Percentiles rank a stretch among this genome's conserved stretches.
These are phyloP conservation scores for Aspergillus homomorphus DNA, from an alignment of 495 filamentous ascomycete species.

Conservation along the genomic window DNA sequence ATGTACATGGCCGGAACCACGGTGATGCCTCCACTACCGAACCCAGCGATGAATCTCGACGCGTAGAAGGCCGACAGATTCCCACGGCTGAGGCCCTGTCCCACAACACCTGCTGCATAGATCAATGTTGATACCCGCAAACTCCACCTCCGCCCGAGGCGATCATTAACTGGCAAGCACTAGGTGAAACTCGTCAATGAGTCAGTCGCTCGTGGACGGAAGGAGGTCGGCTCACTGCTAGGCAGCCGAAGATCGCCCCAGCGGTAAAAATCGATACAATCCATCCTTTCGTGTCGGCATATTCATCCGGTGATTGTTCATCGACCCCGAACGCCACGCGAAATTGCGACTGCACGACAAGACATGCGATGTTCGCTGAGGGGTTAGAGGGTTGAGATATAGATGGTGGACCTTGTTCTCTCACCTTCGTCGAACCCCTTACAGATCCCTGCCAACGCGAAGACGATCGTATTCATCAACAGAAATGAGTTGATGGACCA, in stretches of 20 bases:
- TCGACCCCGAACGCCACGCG: slow-evolving; percentile 40
- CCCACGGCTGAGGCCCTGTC: slow-evolving; percentile 53
- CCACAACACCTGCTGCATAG: slow-evolving; percentile 56
- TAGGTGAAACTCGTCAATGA: not conserved
- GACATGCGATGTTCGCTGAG: slow-evolving; percentile 23
- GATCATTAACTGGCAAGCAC: slow-evolving; percentile 23
- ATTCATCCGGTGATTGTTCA: slow-evolving; percentile 51
- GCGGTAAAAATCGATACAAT: slow-evolving; percentile 64
- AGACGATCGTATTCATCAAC: slow-evolving; percentile 20
- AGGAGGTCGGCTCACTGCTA: slow-evolving; percentile 17
- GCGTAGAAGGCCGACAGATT: slow-evolving; percentile 47
- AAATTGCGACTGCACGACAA: slow-evolving; percentile 19
- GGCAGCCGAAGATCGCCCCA: slow-evolving; percentile 39
- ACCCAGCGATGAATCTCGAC: slow-evolving; percentile 51
- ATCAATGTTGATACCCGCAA: slow-evolving; percentile 46
- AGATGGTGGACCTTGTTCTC: not conserved
- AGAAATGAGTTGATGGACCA: slow-evolving; percentile 22
- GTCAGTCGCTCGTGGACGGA: not conserved
- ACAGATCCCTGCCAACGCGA: slow-evolving; percentile 20
- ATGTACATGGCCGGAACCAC: slow-evolving; percentile 55
- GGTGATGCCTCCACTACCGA: slow-evolving; percentile 58
- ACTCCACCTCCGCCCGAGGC: slow-evolving; percentile 33
- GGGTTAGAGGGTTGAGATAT: not conserved
- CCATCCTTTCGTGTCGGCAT: slow-evolving; percentile 45
- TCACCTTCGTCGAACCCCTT: slow-evolving; percentile 25